These are phyloP conservation scores for Trichophyton verrucosum DNA, from an alignment of 2,329 filamentous ascomycete species.

Conservation along the genomic window DNA sequence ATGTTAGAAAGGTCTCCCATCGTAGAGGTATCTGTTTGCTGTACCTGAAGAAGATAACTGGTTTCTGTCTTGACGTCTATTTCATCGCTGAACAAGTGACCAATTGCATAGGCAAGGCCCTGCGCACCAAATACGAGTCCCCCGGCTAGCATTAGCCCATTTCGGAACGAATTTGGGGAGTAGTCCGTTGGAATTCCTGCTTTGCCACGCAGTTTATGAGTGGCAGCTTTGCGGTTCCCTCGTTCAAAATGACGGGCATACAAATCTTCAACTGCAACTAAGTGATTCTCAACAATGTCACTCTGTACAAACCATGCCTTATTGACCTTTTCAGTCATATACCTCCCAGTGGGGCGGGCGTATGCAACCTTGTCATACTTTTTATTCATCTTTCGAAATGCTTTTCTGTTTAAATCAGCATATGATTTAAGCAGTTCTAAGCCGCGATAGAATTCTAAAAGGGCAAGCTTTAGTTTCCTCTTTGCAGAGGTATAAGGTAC, in stretches of 20 bases:
- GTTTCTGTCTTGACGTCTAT: constrained; percentile 45
- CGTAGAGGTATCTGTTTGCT: neutral
- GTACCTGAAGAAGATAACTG: constrained; percentile 54
- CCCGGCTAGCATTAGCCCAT: constrained; percentile 54
- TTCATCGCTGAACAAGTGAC: constrained; percentile 37
- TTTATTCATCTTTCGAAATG: constrained; percentile 95
- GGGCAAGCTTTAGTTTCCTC: constrained; percentile 75
- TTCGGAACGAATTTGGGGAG: constrained; percentile 47
- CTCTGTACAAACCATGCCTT: constrained; percentile 85
- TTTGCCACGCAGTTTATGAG: constrained; percentile 69
- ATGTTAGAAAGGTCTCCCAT: constrained; percentile 11
- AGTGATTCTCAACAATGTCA: constrained; percentile 66
- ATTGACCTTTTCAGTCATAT: constrained; percentile 85
- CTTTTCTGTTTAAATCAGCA: constrained; percentile 76
- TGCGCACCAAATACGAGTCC: constrained; percentile 55
- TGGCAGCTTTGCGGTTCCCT: constrained; percentile 83
- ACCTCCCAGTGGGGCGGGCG: constrained; percentile 62
- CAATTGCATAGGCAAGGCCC: constrained; percentile 48
- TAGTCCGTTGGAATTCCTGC: constrained; percentile 47
- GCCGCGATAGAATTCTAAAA: constrained; percentile 87
- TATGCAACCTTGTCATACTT: constrained; percentile 92
- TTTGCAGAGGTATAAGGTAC: constrained; percentile 82
- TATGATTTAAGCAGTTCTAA: constrained; percentile 89
- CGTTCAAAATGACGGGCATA: constrained; percentile 91
- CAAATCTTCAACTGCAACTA: constrained; percentile 73